Evolutionary conservation across 805 yeast species (phyloP), one percentile per base, ranked within the genome.

Genomic region (Crinitomyces ghanaensis): DNA sequence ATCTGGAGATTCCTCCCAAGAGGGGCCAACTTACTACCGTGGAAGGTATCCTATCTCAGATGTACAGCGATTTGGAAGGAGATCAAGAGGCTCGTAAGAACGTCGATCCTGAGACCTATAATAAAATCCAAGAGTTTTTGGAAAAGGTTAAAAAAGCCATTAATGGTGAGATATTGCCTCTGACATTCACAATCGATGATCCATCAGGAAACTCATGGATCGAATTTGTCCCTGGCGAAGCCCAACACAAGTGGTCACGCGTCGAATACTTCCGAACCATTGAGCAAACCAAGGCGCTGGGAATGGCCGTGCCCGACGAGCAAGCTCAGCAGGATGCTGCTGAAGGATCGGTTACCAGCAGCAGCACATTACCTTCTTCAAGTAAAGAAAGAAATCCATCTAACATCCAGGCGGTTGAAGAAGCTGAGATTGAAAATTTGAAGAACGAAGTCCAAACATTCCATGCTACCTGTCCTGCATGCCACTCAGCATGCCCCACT

Each of bases 141-240:
- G 50, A 48, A 16, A 77, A 71, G 49, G 77, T 88, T 23, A 59
- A 64, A 43, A 57, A 66, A 4, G 71, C 68, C 34, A 61, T 83
- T 17, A 65, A 67, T n/a, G 88, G 84, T 37, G 70, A 69, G 34
- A 72, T 70, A 20, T 57, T 82, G 34, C 97, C 97, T 2, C 50
- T 88, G 41, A 80, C 93, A 0, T 68, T 88, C 31, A 65, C 68
- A 16, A 61, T 84, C 7, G 95, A 86, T 56, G 98, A 91, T 57
- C 96, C 98, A 19, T 72, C 95, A 1, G 98, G 98, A 11, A 91
- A 91, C 62, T 88, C 97, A 4, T 91, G 96, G 94, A 74, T 91
- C 35, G 95, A 83, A 52, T 83, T 68, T 54, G 58, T 71, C 39
- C 95, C 95, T 13, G 86, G 82, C 39, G 95, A 84, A 54, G 68